These are phyloP conservation scores for Suillus hirtellus DNA, from an alignment of 768 basidiomycete genomes.

Conservation along the genomic window DNA sequence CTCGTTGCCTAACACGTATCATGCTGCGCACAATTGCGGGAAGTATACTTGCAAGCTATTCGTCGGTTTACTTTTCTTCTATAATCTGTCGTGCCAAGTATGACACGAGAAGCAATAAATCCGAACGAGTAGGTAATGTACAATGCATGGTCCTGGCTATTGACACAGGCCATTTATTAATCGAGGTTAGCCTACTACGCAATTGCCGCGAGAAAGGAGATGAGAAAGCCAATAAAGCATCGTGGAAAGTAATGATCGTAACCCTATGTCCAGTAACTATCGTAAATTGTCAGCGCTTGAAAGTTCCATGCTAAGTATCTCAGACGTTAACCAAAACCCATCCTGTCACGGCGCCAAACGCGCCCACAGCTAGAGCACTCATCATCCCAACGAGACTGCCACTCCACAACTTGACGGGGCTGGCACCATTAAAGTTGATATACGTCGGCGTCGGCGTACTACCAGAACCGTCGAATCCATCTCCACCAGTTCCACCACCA, in stretches of 20 bases:
- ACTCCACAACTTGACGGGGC: not conserved
- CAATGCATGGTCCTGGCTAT: not conserved
- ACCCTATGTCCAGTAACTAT: not conserved
- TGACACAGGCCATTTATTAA: not conserved
- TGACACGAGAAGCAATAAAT: not conserved
- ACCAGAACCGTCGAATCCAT: constrained; percentile 22
- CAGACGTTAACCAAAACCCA: constrained; percentile 8
- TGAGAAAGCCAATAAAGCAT: not conserved
- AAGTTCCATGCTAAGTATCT: not conserved
- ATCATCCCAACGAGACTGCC: constrained; percentile 5
- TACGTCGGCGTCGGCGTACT: constrained; percentile 36
- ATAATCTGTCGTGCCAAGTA: not conserved
- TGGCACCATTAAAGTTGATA: constrained; percentile 48
- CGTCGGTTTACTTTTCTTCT: not conserved
- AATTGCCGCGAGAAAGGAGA: not conserved
- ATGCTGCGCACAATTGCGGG: too few species aligned
- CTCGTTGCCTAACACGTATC: not conserved
- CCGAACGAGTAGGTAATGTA: not conserved
- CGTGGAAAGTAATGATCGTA: constrained; percentile 2
- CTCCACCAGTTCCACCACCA: constrained; percentile 53
- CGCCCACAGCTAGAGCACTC: constrained; percentile 10
- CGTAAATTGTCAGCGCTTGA: not conserved
- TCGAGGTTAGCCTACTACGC: not conserved
- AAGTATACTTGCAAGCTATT: not conserved
- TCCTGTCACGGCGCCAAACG: constrained; percentile 8